Evolutionary conservation across 345 rosid genomes (phyloP).

Genomic region (Corchorus capsularis): DNA sequence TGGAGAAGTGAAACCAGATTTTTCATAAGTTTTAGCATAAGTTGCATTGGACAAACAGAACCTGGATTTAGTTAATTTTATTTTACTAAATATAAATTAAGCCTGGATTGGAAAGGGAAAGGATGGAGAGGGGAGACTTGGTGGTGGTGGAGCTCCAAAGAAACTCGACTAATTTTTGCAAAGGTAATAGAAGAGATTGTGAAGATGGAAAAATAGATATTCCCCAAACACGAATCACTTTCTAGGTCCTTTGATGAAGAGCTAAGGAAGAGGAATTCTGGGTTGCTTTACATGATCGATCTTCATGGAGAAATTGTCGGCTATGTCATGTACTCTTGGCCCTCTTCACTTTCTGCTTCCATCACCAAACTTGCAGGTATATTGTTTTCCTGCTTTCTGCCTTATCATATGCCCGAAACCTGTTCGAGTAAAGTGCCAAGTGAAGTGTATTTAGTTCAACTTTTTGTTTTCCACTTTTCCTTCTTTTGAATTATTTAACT

Average conservation of each 20-base stretch:
- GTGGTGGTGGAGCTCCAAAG: slow-evolving; percentile 52
- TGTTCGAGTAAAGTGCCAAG: slow-evolving; percentile 53
- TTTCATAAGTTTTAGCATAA: too few relatives aligned
- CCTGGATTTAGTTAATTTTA: too few relatives aligned
- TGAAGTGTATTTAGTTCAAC: slow-evolving; percentile 3
- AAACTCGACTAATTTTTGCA: slow-evolving; percentile 43
- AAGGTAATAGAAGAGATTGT: slow-evolving; percentile 59
- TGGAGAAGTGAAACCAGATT: too few relatives aligned
- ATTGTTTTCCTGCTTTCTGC: too few relatives aligned
- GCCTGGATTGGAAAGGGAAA: background rate
- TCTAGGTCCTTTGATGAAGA: slow-evolving; percentile 65
- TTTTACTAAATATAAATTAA: too few relatives aligned
- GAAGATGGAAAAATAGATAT: slow-evolving; percentile 67
- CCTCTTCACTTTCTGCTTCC: slow-evolving; percentile 71
- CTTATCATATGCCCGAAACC: slow-evolving; percentile 15
- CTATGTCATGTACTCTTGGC: slow-evolving; percentile 73
- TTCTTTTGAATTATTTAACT: background rate
- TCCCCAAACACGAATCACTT: slow-evolving; percentile 86
- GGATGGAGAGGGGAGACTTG: slow-evolving; percentile 33
- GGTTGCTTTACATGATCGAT: slow-evolving; percentile 51
- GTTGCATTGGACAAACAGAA: too few relatives aligned
- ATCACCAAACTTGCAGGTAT: slow-evolving; percentile 85
- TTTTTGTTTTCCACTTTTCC: background rate
- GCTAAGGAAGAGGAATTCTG: slow-evolving; percentile 68
- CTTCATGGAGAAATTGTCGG: slow-evolving; percentile 53